Base-by-base conservation (phyloP, 805 yeast species). In the Candida andamanensis region DNA sequence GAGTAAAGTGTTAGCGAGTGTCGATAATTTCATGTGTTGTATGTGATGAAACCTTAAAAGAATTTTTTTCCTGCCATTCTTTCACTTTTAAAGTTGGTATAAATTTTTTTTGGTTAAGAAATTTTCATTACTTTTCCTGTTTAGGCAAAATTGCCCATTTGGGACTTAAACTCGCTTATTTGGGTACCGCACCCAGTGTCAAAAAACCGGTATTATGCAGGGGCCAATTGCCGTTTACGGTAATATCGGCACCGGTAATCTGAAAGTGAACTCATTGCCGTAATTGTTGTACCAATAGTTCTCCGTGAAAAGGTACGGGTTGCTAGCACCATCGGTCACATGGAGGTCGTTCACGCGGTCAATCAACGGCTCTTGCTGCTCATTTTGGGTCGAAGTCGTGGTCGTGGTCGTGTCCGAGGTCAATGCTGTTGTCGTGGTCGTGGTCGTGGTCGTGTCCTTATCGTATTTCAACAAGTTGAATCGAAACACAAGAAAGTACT, bases 401-500 rank as follows among this genome's bases (percentile, higher is more conserved):
- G 22, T 8, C 22, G 11, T 11, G 22, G 10, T 19, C 22, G 10
- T 11, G 11, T 19, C 11, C 10, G 8, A 8, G 8, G 8, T 11
- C 22, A 19, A 19, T 10, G 10, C 20, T 16, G 19, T 17, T 21
- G n/a, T 6, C n/a, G n/a, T 17, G 16, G 8, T 9, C 10, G 12
- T 8, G 24, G 5, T n/a, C 24, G 12, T 11, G 13, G 9, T 23
- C 13, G 22, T 37, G 2, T 35, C 27, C 15, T 36, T 34, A 21
- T 37, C 35, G 24, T 60, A 50, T n/a, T 58, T 57, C 29, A 41
- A 33, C 24, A 65, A 43, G 40, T 58, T 60, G 29, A 63, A 62
- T 36, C 57, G 54, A 35, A 64, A 60, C 15, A 60, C 61, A 26
- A 62, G 33, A 32, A 39, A 54, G 38, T 64, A 64, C 30, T 51